Base-by-base conservation (phyloP, 129 eudicot species). In the Ambrosia trifida region DNA sequence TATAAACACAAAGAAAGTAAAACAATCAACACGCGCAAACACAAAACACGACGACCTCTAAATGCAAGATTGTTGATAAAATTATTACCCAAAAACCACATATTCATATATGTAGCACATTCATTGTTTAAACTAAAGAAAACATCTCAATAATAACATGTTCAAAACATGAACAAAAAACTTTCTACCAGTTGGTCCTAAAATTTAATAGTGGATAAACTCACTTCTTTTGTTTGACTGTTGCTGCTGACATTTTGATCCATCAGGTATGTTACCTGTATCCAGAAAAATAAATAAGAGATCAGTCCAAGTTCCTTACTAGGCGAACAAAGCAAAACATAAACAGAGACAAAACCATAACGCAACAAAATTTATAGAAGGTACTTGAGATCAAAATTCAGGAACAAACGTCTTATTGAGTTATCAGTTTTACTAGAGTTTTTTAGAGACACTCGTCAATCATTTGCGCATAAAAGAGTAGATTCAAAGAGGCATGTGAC, bases 141-240 rank as follows among this genome's bases (percentile, higher is more conserved):
- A 77, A 49, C 70, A 59, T 62, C 81, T 32, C 58, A 41, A 19
- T n/a, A 70, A 60, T 69, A 19, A 51, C 47, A 30, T 51, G 43
- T 53, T 38, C 72, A 77, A 69, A 49, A 40, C 66, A 77, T 40
- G 52, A 77, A 52, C 10, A 8, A 68, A 24, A 16, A 69, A 60
- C 44, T 35, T 24, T 47, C 31, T 76, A 68, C 75, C 49, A 24
- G 2, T n/a, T 11, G 35, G n/a, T 46, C 35, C 63, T 36, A 46
- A 20, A 35, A 18, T 36, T 28, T 14, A 47, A 6, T 17, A 43
- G 38, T 18, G 68, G 20, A 60, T 32, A 72, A 60, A 32, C 59
- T 45, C 2, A 11, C 20, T 17, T 35, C 62, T 47, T 44, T 53
- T 38, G 72, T 17, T 35, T 73, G 32, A 43, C 41, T 38, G 72